Evolutionary conservation across 805 yeast genomes (phyloP), one percentile per base, ranked within the genome.

Genomic region (Yamadazyma philogaea): DNA sequence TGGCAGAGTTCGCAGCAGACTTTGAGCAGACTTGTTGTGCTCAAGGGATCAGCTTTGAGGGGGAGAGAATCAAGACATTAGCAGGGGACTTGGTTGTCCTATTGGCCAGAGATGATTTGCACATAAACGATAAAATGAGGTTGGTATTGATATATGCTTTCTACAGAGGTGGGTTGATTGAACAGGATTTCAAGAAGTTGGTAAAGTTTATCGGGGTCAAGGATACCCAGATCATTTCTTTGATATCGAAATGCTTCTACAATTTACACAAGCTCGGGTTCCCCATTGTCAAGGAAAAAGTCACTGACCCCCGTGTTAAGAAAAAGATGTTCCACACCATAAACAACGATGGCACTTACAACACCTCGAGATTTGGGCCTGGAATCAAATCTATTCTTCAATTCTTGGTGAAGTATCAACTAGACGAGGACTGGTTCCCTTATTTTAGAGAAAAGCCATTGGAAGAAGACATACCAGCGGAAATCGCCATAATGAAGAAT

Each of bases 1-100:
- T 88, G 49, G 80, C 84, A 7, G 87, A 79, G 46, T 68, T 67
- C 50, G 70, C 86, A 15, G 87, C 96, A 1, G 93, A 87, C 49
- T 74, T 89, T 45, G 98, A 93, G 63, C 96, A 90, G 63, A 77
- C 82, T 15, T 73, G 89, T 49, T 78, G 84, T 4, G 86, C 88
- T 3, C 78, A 79, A 33, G 95, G 95, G 17, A 60, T 75, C 2
- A 81, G 80, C 43, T 70, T 81, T 36, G 85, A 87, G 49, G 89
- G 91, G 2, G 74, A 74, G 20, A 77, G 77, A 50, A 74, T 75
- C 34, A 77, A 77, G 51, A 72, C 75, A 40, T 63, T 86, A 18
- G 81, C 84, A 24, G 84, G 79, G 39, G 78, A 76, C 27, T 64
- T 89, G 43, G 68, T 90, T 21, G 70, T 64, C 3, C 57, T 81